Conservation (phyloP, 2,329 filamentous ascomycete species). For the Ophiostoma australiae region DNA sequence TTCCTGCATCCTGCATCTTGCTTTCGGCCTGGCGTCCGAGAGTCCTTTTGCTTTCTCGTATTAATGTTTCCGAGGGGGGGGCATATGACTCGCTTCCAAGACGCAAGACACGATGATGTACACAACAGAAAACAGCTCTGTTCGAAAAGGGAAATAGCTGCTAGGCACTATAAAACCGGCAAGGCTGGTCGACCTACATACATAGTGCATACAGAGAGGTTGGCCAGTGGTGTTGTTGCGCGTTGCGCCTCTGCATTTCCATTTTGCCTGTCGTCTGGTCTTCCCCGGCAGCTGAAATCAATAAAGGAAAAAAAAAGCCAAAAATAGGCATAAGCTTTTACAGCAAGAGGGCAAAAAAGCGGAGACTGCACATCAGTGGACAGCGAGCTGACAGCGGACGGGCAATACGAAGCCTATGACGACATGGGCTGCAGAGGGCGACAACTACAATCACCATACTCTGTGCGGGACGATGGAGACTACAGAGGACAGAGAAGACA, state of each 20-base stretch:
- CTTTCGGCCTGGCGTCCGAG: neutral
- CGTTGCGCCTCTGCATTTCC: no score
- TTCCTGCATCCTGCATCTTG: neutral
- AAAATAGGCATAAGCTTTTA: neutral
- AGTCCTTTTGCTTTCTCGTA: neutral
- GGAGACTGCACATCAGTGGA: neutral
- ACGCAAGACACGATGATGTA: neutral
- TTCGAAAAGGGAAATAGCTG: neutral
- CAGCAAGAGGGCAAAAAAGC: neutral
- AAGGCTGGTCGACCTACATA: neutral
- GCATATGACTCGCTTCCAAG: neutral
- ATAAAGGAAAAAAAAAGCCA: neutral
- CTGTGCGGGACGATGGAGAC: neutral
- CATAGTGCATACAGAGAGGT: neutral
- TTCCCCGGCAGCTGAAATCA: neutral
- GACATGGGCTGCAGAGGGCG: neutral
- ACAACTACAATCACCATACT: neutral
- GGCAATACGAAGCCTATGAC: slow-evolving; percentile 11
- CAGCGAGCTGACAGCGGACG: neutral
- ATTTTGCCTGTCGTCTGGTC: no score
- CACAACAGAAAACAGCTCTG: neutral
- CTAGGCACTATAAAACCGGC: neutral
- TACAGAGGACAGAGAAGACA: neutral
- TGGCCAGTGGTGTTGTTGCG: neutral
- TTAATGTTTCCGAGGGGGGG: neutral